Evolutionary conservation across 2,329 filamentous ascomycete species (phyloP).

Genomic region (Pleomassaria siparia): DNA sequence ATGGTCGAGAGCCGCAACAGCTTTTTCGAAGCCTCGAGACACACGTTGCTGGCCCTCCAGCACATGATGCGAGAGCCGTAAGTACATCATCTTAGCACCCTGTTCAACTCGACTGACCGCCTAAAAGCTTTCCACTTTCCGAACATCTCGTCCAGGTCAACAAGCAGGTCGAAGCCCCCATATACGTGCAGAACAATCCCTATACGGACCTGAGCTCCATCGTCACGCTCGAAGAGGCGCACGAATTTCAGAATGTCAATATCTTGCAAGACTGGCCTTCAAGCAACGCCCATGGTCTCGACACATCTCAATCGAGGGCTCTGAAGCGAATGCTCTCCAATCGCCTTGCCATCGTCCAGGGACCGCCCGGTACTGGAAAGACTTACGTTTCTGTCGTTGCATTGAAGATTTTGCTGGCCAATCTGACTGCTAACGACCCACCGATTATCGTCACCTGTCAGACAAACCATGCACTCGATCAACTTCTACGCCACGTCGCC

Average conservation of each 20-base stretch:
- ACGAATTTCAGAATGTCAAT: constrained; percentile 52
- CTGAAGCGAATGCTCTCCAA: constrained; percentile 70
- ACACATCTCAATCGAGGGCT: constrained; percentile 70
- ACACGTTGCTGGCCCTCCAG: constrained; percentile 75
- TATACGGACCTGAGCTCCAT: constrained; percentile 53
- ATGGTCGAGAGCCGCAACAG: constrained; percentile 77
- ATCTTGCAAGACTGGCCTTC: constrained; percentile 59
- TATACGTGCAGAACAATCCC: constrained; percentile 55
- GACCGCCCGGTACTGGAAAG: constrained; percentile 78
- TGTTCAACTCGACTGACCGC: neutral
- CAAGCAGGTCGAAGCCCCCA: constrained; percentile 51
- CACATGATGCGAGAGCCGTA: constrained; percentile 57
- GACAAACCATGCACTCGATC: constrained; percentile 89
- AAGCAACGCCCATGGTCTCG: constrained; percentile 55
- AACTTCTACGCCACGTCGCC: constrained; percentile 68
- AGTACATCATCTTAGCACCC: constrained; percentile 11
- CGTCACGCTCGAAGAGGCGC: constrained; percentile 40
- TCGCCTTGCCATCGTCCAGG: constrained; percentile 76
- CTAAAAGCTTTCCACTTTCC: constrained; percentile 58
- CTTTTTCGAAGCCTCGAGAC: constrained; percentile 76
- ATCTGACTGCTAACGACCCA: constrained; percentile 56
- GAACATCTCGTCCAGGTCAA: constrained; percentile 61
- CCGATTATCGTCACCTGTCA: constrained; percentile 81
- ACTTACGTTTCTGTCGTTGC: constrained; percentile 78
- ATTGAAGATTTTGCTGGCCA: constrained; percentile 65